Evolutionary conservation across 1,139 yeast species (phyloP).

Genomic region (Meyerozyma athensensis): DNA sequence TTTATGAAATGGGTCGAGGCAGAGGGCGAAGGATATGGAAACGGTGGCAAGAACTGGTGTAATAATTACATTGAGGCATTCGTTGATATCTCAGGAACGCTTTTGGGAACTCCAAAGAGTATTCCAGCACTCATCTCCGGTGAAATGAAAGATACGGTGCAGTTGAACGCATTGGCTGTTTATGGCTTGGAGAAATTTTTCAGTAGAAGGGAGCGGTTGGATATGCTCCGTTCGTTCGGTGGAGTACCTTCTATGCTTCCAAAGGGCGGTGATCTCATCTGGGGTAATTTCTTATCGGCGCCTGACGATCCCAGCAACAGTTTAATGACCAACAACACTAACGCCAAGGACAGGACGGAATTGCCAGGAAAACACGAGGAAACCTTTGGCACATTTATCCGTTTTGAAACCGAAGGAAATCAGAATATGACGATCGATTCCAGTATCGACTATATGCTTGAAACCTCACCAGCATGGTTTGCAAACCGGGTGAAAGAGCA

Average conservation of each 20-base stretch:
- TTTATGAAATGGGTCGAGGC: slow-evolving; percentile 97
- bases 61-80: slow-evolving; percentile 74
- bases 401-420: slow-evolving; percentile 42
- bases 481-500: slow-evolving; percentile 56
- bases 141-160: slow-evolving; percentile 97
- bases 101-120: slow-evolving; percentile 91
- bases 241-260: slow-evolving; percentile 96
- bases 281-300: slow-evolving; percentile 67
- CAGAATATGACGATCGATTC: slow-evolving; percentile 59
- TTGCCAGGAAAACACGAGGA: slow-evolving; percentile 26
- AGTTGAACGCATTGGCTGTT: slow-evolving; percentile 85
- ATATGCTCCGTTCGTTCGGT: slow-evolving; percentile 81
- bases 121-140: slow-evolving; percentile 89
- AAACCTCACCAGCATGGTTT: slow-evolving; percentile 75
- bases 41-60: slow-evolving; percentile 87
- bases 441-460: slow-evolving; percentile 60
- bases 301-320: slow-evolving; percentile 56
- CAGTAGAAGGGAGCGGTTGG: slow-evolving; percentile 82
- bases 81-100: slow-evolving; percentile 83
- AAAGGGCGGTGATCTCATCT: slow-evolving; percentile 83
- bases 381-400: slow-evolving; percentile 72
- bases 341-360: slow-evolving; percentile 27
- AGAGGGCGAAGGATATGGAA: slow-evolving; percentile 68
- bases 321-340: slow-evolving; percentile 18
- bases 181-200: slow-evolving; percentile 93